Percentiles rank a stretch among this genome's conserved stretches.
Conservation (phyloP, 805 yeast species). For the Metschnikowia similis region DNA sequence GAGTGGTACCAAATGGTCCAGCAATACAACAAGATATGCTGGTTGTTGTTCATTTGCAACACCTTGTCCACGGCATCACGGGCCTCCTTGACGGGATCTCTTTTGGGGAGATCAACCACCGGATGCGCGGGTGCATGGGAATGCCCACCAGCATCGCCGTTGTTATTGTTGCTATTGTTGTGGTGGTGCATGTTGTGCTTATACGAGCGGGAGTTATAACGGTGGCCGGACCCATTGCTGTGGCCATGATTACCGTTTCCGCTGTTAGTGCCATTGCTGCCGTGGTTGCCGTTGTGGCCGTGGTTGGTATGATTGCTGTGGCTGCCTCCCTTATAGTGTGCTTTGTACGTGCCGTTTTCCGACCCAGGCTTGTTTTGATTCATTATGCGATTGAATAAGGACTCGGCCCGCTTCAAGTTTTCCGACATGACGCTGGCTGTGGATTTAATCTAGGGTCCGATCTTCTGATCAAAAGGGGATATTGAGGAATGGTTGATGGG, state of each 20-base stretch:
- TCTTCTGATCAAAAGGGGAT: too few relatives aligned
- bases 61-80: constrained; percentile 23
- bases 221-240: constrained; percentile 7
- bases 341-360: constrained; percentile 1
- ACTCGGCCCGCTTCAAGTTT: constrained; percentile 44
- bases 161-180: not conserved
- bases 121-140: not conserved
- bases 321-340: constrained; percentile 5
- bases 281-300: not conserved
- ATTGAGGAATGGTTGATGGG: too few relatives aligned
- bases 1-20: constrained; percentile 51
- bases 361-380: constrained; percentile 27
- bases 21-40: constrained; percentile 42
- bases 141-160: not conserved
- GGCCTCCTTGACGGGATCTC: constrained; percentile 34
- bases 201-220: constrained; percentile 6
- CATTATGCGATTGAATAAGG: constrained; percentile 44
- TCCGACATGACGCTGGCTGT: constrained; percentile 31
- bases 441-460: not conserved
- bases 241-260: not conserved
- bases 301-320: constrained; percentile 3
- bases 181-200: constrained; percentile 7
- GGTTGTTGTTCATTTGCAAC: constrained; percentile 14
- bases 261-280: too few relatives aligned
- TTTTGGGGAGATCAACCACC: constrained; percentile 27